phyloP scores from a whole-genome alignment of 805 yeast species.

The Lachancea meyersii region DNA sequence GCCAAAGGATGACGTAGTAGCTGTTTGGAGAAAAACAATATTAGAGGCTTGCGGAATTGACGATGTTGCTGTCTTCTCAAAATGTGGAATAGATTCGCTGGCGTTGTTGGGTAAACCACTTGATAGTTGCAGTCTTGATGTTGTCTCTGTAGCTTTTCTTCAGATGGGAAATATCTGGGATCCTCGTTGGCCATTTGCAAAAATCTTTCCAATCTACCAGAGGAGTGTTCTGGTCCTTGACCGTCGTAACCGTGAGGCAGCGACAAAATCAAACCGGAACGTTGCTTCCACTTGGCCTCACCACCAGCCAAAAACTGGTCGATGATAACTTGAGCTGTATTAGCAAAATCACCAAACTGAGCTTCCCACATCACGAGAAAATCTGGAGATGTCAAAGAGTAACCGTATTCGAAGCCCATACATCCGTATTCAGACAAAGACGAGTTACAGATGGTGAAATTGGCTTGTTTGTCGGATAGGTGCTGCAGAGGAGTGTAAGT shows the following conservation, averaged over 20 bases:
- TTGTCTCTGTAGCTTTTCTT: slow-evolving; percentile 86
- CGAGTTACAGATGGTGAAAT: slow-evolving; percentile 84
- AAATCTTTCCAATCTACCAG: slow-evolving; percentile 96
- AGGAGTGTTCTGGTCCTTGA: slow-evolving; percentile 99
- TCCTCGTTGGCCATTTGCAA: slow-evolving; percentile 94
- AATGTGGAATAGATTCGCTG: slow-evolving; percentile 92
- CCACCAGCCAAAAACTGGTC: slow-evolving; percentile 97
- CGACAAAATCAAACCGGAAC: slow-evolving; percentile 91
- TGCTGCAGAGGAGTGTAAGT: slow-evolving; percentile 82
- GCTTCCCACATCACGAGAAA: slow-evolving; percentile 99
- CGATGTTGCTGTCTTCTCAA: slow-evolving; percentile 99
- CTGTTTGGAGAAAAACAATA: slow-evolving; percentile 83
- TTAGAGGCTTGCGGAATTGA: slow-evolving; percentile 92
- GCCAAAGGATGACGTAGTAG: slow-evolving; percentile 97
- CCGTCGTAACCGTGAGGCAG: slow-evolving; percentile 99
- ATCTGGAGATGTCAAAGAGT: slow-evolving; percentile 95
- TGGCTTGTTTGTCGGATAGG: slow-evolving; percentile 74
- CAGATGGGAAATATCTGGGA: slow-evolving; percentile 86
- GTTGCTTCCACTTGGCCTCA: slow-evolving; percentile 98
- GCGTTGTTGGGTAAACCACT: slow-evolving; percentile 96
- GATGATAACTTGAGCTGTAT: slow-evolving; percentile 95
- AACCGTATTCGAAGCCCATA: slow-evolving; percentile 98
- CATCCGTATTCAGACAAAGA: slow-evolving; percentile 98
- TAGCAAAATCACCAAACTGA: slow-evolving; percentile 99
- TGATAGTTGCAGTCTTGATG: slow-evolving; percentile 99